Evolutionary conservation across 805 yeast species (phyloP).

Genomic region (Kurtzmaniella cleridarum): DNA sequence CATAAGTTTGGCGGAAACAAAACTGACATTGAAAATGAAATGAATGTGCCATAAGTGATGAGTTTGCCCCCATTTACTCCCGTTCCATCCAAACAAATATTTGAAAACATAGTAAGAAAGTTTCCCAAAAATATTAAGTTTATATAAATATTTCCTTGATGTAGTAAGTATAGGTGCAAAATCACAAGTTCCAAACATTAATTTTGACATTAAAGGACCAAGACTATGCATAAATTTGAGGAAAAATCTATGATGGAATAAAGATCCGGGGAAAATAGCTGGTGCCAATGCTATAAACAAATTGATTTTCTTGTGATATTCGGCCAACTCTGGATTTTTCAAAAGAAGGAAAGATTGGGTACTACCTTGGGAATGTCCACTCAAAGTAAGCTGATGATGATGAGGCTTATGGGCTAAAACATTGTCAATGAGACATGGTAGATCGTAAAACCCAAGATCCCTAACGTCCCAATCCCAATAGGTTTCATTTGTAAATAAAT

Average conservation of each 20-base stretch:
- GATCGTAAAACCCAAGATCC: slow-evolving; percentile 76
- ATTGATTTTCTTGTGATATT: slow-evolving; percentile 50
- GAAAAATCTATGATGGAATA: slow-evolving; percentile 58
- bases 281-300: slow-evolving; percentile 81
- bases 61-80: slow-evolving; percentile 62
- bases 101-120: slow-evolving; percentile 80
- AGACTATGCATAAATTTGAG: slow-evolving; percentile 53
- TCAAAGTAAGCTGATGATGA: slow-evolving; percentile 48
- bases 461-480: slow-evolving; percentile 94
- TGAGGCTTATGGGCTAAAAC: slow-evolving; percentile 42
- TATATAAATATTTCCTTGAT: slow-evolving; percentile 41
- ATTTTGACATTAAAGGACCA: slow-evolving; percentile 24
- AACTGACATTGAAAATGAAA: slow-evolving; percentile 82
- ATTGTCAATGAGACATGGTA: slow-evolving; percentile 65
- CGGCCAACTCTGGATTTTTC: slow-evolving; percentile 30
- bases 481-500: slow-evolving; percentile 34
- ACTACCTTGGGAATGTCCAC: slow-evolving; percentile 93
- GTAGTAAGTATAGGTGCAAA: slow-evolving; percentile 73
- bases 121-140: slow-evolving; percentile 47
- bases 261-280: slow-evolving; percentile 81
- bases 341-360: slow-evolving; percentile 75
- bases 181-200: slow-evolving; percentile 70
- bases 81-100: slow-evolving; percentile 84
- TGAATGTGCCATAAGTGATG: slow-evolving; percentile 59
- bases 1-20: slow-evolving; percentile 76